Evolutionary conservation across 2,329 filamentous ascomycete genomes (phyloP), one percentile per base, ranked within the genome.

Genomic region (Fusarium coicis): DNA sequence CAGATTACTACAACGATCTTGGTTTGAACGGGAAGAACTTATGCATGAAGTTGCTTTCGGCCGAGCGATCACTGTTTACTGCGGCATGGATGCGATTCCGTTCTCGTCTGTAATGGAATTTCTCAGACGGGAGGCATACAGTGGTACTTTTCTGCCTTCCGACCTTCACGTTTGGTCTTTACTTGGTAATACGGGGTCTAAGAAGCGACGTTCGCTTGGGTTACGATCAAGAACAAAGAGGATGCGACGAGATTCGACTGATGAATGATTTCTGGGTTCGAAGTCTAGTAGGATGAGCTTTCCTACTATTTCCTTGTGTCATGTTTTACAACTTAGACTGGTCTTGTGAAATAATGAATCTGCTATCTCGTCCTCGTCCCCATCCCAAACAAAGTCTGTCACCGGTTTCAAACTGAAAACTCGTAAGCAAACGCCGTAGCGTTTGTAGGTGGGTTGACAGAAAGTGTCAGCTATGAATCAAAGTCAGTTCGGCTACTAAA

Each of bases 41-140:
- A 42, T 66, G 2, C 28, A 54, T 2, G 65, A 68, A 2, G 46
- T 68, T 1, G 53, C 65, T 8, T 40, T 66, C 3, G 54, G 63
- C 2, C 16, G 47, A n/a, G 42, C 50, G 12, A 66, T 65, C 10
- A 57, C 26, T n/a, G 60, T 64, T 10, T 50, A 66, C n/a, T 65
- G 63, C 4, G 63, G 63, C 8, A 28, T 39, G 4, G n/a, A 58
- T 1, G 6, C 26, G 3, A 18, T 66, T 44, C 19, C 32, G 0
- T 26, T 66, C 2, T 65, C 63, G 3, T 28, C 26, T 6, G 12
- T 65, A 10, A 18, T 66, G 60, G 14, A 65, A 2, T 65, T 39
- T 7, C 14, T 66, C 0, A 43, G 63, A 18, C 36, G 9, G 0
- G 36, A 46, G 4, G 9, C 19, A 1, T 28, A 23, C 1, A 15